Conservation (phyloP, 441 rosid species). For the Gossypium aridum region DNA sequence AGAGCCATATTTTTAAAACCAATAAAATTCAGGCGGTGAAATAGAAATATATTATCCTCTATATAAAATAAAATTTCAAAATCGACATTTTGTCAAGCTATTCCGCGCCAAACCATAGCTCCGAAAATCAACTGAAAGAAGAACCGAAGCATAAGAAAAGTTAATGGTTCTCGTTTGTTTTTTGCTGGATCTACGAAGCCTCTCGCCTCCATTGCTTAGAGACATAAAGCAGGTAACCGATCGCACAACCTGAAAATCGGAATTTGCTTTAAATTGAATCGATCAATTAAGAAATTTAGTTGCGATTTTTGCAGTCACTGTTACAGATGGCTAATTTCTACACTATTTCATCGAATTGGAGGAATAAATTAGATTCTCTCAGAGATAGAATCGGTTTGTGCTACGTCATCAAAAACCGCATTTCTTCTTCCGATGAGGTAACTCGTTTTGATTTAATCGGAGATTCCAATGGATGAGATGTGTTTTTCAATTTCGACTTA, state of each 20-base stretch:
- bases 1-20: too few relatives aligned
- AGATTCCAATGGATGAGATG: constrained; percentile 2
- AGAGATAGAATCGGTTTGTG: constrained; percentile 62
- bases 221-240: constrained; percentile 62
- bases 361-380: constrained; percentile 29
- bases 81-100: background rate
- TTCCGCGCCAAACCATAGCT: constrained; percentile 24
- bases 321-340: constrained; percentile 64
- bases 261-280: background rate
- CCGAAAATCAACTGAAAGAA: constrained; percentile 13
- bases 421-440: constrained; percentile 58
- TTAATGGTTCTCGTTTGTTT: constrained; percentile 55
- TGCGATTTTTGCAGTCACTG: constrained; percentile 41
- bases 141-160: constrained; percentile 20
- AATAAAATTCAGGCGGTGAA: too few relatives aligned
- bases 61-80: background rate
- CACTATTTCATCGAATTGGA: constrained; percentile 41
- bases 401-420: constrained; percentile 44
- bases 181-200: constrained; percentile 61
- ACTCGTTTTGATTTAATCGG: constrained; percentile 7
- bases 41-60: background rate
- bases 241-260: background rate
- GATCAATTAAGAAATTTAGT: background rate
- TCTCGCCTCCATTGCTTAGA: constrained; percentile 48
- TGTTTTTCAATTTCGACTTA: background rate